Evolutionary conservation across 352 stramenopile genomes (phyloP), one percentile per base, ranked within the genome.

Genomic region (Pythium guiyangense): DNA sequence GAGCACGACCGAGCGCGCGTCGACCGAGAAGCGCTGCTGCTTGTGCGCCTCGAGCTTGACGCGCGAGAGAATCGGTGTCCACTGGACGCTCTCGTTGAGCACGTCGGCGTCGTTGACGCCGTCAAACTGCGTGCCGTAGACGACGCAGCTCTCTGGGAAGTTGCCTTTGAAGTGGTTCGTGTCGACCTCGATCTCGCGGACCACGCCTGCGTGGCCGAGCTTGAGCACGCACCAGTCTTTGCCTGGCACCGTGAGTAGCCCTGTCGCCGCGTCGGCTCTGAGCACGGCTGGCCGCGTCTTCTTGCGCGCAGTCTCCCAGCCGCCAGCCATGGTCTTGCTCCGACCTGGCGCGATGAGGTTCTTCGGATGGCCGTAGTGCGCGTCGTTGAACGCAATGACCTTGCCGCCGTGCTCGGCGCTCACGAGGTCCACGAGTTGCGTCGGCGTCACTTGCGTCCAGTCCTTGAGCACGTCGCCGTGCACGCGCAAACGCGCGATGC

Each of bases 111-210:
- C 67, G 25, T 55, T 31, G 6, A 60, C 39, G 15, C 67, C 77
- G 22, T 79, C 46, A 31, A 77, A 87, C 59, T 62, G 89, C 55
- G 62, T 92, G 54, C 70, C 86, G 31, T 90, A 87, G 8, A 98
- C 59, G 0, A 76, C 58, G 52, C 85, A 90, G 62, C 80, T 97
- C 71, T 98, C 91, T 0, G 95, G 94, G 61, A 96, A 98, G 64
- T 98, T 98, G 56, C 94, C 94, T 59, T 95, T 96, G 63, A 97
- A 98, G 71, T 97, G 90, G 63, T 97, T 94, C 11, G 95, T 98
- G 72, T 98, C 95, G 6, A 98, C 77, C 47, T 91, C 83, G 43
- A 92, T 49, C 26, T 84, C 60, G 17, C 84, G 63, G 43, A 96
- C 75, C 46, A 90, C 65, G 9, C 79, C 79, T 15, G 73, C 44